Evolutionary conservation across 106 monocot species (phyloP).

Genomic region (Triglochin maritima): DNA sequence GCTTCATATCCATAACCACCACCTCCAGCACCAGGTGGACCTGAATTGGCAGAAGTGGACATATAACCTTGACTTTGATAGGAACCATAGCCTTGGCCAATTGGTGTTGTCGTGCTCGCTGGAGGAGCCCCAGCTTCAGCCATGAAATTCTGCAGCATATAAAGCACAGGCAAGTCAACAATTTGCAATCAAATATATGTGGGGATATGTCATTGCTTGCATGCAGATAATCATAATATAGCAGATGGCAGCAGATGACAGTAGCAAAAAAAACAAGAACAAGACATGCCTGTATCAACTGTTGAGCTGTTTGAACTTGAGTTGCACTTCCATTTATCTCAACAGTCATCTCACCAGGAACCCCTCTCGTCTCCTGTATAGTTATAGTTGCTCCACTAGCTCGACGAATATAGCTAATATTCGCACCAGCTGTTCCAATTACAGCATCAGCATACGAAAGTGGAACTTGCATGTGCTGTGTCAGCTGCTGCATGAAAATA

Average conservation of each 20-base stretch:
- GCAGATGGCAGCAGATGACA: too few relatives aligned
- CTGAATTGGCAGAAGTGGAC: constrained; percentile 2
- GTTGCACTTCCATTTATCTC: constrained; percentile 74
- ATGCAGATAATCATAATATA: too few relatives aligned
- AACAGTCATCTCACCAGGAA: constrained; percentile 94
- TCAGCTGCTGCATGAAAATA: constrained; percentile 37
- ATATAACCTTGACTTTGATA: constrained; percentile 12
- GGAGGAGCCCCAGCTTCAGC: constrained; percentile 15
- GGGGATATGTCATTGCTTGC: too few relatives aligned
- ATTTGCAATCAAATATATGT: too few relatives aligned
- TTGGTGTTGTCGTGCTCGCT: constrained; percentile 5
- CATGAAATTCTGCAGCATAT: constrained; percentile 11
- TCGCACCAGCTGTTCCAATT: constrained; percentile 78
- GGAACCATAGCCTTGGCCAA: constrained; percentile 14
- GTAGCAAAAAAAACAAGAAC: too few relatives aligned
- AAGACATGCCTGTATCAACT: constrained; percentile 58
- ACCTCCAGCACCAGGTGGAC: background rate
- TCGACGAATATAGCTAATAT: constrained; percentile 91
- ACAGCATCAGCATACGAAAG: constrained; percentile 93
- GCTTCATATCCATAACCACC: constrained; percentile 11
- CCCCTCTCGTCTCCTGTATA: constrained; percentile 87
- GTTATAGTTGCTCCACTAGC: constrained; percentile 87
- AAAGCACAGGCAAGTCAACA: background rate
- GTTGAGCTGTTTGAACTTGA: constrained; percentile 88
- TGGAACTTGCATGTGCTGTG: constrained; percentile 86